Conservation (phyloP, 1,284 basidiomycete species). For the Ganoderma leucocontextum region DNA sequence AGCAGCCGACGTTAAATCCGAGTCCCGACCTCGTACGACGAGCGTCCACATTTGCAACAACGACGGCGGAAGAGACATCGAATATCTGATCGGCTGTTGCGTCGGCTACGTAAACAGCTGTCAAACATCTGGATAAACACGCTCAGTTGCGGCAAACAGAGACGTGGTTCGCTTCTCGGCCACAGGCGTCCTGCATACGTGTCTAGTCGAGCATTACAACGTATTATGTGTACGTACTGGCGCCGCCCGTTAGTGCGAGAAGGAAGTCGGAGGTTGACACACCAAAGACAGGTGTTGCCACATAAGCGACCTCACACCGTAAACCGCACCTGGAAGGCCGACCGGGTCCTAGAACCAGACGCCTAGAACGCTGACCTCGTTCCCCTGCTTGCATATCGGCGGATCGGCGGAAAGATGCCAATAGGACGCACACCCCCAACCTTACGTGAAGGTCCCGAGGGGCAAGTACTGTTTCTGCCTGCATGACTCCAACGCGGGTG, state of each 20-base stretch:
- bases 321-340: background rate
- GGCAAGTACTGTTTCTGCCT: background rate
- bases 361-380: background rate
- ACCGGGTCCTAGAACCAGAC: background rate
- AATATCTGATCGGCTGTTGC: background rate
- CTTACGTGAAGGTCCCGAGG: background rate
- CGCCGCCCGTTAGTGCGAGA: background rate
- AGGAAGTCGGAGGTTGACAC: slow-evolving; percentile 3
- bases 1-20: background rate
- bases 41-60: background rate
- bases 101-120: background rate
- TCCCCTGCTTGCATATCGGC: background rate
- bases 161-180: background rate
- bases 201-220: background rate
- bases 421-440: background rate
- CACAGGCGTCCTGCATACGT: background rate
- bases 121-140: background rate
- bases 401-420: background rate
- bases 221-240: background rate
- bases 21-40: background rate
- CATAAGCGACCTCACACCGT: background rate
- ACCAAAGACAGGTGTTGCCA: background rate
- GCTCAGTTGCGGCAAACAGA: background rate
- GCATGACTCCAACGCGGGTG: background rate
- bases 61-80: background rate